These are phyloP conservation scores for Mucor indicus DNA, from an alignment of 371 early-diverging fungal genomes.

Conservation along the genomic window DNA sequence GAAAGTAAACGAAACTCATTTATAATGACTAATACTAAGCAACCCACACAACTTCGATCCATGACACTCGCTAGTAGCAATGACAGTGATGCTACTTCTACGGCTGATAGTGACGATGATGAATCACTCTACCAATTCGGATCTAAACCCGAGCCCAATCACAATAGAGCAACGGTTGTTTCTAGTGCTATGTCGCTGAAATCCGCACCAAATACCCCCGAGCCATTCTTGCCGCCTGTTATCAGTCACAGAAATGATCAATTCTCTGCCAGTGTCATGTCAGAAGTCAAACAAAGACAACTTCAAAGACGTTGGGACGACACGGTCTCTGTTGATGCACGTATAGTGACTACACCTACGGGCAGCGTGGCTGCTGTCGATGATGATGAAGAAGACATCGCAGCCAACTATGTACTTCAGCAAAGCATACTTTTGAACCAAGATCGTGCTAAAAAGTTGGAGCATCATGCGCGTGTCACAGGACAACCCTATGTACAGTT, in stretches of 20 bases:
- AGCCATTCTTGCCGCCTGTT: no score
- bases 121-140: constrained; percentile 3
- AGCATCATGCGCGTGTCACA: constrained; percentile 18
- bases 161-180: background rate
- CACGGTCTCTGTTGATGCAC: no score
- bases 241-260: no score
- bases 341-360: constrained; percentile 18
- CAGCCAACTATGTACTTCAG: constrained; percentile 6
- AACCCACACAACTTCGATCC: background rate
- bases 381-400: constrained; percentile 24
- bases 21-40: background rate
- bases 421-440: constrained; percentile 14
- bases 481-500: constrained; percentile 32
- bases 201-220: no score
- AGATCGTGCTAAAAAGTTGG: constrained; percentile 7
- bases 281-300: no score
- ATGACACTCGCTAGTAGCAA: constrained; percentile 43
- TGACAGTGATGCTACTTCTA: constrained; percentile 22
- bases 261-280: no score
- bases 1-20: background rate
- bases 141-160: background rate
- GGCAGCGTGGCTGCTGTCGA: constrained; percentile 31
- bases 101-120: constrained; percentile 18
- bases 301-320: no score
- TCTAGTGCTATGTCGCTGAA: constrained; percentile 45